These are phyloP conservation scores for Gaultheria prostrata DNA, from an alignment of 148 eudicot genomes.

Conservation along the genomic window DNA sequence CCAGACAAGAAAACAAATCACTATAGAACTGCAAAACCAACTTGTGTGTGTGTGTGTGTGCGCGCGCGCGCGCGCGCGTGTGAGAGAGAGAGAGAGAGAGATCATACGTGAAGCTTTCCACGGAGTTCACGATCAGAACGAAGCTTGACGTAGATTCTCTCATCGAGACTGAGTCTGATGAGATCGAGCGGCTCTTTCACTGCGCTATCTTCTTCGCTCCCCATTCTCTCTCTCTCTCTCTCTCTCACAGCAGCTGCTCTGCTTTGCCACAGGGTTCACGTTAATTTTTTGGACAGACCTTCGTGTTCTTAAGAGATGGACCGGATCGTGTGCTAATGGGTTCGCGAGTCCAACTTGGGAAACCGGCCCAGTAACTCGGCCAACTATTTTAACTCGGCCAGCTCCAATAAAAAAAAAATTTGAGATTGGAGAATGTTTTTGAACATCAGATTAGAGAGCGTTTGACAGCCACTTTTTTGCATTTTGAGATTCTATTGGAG, in stretches of 20 bases:
- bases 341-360: not conserved
- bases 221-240: constrained; percentile 3
- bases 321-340: not conserved
- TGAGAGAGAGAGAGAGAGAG: not conserved
- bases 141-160: constrained; percentile 20
- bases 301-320: not conserved
- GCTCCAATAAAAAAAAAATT: too few relatives aligned
- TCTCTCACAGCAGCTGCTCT: not conserved
- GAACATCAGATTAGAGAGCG: too few relatives aligned
- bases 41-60: not conserved
- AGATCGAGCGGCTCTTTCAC: constrained; percentile 14
- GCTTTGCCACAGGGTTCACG: not conserved
- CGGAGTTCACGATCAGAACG: constrained; percentile 10
- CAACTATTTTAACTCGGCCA: too few relatives aligned
- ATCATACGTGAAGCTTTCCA: constrained; percentile 10
- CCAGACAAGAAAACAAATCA: not conserved
- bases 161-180: constrained; percentile 6
- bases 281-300: not conserved
- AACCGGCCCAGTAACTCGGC: too few relatives aligned
- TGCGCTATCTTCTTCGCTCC: constrained; percentile 15
- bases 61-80: not conserved
- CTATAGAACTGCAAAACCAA: not conserved
- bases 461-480: too few relatives aligned
- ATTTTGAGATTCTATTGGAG: too few relatives aligned
- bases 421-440: too few relatives aligned